Conservation (phyloP, 176 grass and related monocot genomes). For the Phoenix roebelenii region DNA sequence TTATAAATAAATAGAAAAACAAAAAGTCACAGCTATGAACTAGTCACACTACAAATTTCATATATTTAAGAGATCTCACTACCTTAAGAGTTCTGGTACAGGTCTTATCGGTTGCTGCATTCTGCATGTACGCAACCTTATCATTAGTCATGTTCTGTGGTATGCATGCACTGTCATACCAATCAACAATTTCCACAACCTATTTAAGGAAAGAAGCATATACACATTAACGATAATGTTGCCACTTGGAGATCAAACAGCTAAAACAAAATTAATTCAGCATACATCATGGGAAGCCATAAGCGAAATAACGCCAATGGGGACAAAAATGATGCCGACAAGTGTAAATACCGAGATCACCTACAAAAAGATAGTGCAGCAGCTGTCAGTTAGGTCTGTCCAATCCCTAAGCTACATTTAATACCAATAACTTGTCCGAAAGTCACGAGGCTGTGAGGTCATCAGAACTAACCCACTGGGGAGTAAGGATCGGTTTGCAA, state of each 20-base stretch:
- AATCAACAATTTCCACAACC: slow-evolving; percentile 55
- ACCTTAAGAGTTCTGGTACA: slow-evolving; percentile 48
- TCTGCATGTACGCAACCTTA: slow-evolving; percentile 53
- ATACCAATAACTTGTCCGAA: background rate
- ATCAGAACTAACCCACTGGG: slow-evolving; percentile 10
- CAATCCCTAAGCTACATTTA: too few relatives aligned
- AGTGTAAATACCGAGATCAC: slow-evolving; percentile 23
- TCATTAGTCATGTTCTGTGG: slow-evolving; percentile 38
- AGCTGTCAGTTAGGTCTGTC: background rate
- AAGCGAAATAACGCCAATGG: slow-evolving; percentile 19
- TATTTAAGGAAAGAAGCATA: slow-evolving; percentile 9
- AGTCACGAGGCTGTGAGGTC: background rate
- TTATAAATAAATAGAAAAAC: too few relatives aligned
- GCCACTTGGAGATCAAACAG: too few relatives aligned
- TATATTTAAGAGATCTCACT: background rate
- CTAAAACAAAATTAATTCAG: background rate
- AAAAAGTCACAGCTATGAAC: too few relatives aligned
- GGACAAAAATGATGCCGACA: slow-evolving; percentile 16
- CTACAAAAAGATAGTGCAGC: slow-evolving; percentile 1
- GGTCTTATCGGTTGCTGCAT: slow-evolving; percentile 34
- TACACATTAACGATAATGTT: background rate
- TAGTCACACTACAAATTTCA: too few relatives aligned
- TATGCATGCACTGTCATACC: slow-evolving; percentile 48
- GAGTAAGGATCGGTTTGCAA: slow-evolving; percentile 25
- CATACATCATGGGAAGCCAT: slow-evolving; percentile 19